Evolutionary conservation across 495 filamentous ascomycete genomes (phyloP), one percentile per base, ranked within the genome.

Genomic region (Aspergillus leporis): DNA sequence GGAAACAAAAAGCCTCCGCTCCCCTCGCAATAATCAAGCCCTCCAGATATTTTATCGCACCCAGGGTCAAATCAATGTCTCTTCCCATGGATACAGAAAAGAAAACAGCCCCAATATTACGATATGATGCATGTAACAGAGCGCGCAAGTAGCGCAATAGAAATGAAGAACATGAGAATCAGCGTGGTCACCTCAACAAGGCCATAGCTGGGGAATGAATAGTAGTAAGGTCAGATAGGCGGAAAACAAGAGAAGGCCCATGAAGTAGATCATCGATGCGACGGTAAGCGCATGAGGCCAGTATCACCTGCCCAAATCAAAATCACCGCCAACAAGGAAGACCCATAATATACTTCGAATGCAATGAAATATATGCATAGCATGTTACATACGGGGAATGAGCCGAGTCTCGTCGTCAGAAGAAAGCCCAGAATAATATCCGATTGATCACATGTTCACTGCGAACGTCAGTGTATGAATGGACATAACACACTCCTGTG

Each of bases 301-400:
- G 66, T 62, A 66, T 70, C 69, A 71, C 68, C 68, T 56, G 55
- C 59, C 49, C 52, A 59, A 62, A 41, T 60, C 56, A 57, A 64
- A 53, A 63, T 58, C 56, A 51, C 47, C 43, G 58, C 3, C 38
- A 41, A 9, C 32, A 36, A 36, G 4, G 2, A 8, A 36, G 32
- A 8, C 32, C 32, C 32, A 36, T 36, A n/a, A 41, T 41, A 41
- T 18, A n/a, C 52, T 51, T 43, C 51, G 59, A 65, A 62, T 70
- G 65, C 61, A 68, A 73, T 65, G 66, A 72, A 72, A 41, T 3
- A 68, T 69, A 62, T 74, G 62, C 66, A 65, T 73, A 68, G 67
- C 67, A 63, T 68, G 57, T 62, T 65, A 72, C 65, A 70, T 74
- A 65, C 66, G 61, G 62, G 48, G 21, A 12, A 55, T 45, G 21